Conservation (phyloP, 352 stramenopile species). For the Phytophthora fragariaefolia region DNA sequence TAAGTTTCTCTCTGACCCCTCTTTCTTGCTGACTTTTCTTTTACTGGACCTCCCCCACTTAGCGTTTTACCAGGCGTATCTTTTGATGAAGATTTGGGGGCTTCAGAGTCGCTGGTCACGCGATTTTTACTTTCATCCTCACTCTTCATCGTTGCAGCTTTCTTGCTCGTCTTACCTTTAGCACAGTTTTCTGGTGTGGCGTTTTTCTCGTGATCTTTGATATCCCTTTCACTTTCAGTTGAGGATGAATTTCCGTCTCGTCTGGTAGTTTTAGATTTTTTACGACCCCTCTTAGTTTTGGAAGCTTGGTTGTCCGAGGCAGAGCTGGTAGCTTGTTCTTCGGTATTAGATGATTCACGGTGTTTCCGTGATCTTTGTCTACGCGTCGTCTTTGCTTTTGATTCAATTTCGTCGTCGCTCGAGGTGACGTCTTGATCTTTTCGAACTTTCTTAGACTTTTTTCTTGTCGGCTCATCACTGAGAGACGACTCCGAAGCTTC, state of each 20-base stretch:
- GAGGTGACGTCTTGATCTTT: constrained; percentile 24
- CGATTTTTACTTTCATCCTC: constrained; percentile 27
- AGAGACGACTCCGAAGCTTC: constrained; percentile 21
- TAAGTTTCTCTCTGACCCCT: constrained; percentile 12
- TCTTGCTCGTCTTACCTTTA: constrained; percentile 10
- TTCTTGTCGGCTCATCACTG: constrained; percentile 15
- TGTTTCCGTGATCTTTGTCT: constrained; percentile 12
- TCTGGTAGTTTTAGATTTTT: constrained; percentile 16
- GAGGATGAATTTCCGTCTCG: constrained; percentile 13
- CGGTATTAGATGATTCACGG: constrained; percentile 11
- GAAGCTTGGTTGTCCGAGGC: constrained; percentile 19
- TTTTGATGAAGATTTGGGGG: constrained; percentile 5
- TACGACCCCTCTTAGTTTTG: neutral
- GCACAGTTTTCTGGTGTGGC: constrained; percentile 15
- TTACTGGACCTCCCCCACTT: constrained; percentile 4
- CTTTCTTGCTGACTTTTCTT: neutral
- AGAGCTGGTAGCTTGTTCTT: constrained; percentile 3
- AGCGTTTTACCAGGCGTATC: neutral
- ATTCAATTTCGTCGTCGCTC: constrained; percentile 19
- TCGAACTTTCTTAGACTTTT: neutral
- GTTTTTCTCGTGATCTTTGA: constrained; percentile 1
- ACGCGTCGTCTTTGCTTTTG: constrained; percentile 1
- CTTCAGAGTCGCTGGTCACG: constrained; percentile 9
- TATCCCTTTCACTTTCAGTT: constrained; percentile 30
- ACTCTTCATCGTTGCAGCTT: neutral